Evolutionary conservation across 352 stramenopile species (phyloP).

Genomic region (Phytophthora aleatoria): DNA sequence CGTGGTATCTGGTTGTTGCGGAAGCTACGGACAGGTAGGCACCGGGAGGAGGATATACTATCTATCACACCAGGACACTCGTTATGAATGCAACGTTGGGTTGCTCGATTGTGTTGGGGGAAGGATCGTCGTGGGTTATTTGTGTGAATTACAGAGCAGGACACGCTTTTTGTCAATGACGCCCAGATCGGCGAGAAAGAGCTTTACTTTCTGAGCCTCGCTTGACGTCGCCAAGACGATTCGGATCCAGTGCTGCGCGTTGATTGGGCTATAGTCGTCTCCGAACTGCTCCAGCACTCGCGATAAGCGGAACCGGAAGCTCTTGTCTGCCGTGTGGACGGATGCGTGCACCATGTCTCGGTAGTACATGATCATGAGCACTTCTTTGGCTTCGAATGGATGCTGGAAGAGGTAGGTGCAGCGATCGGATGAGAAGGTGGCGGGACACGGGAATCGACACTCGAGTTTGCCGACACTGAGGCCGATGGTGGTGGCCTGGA

Average conservation of each 20-base stretch:
- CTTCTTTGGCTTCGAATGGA: constrained; percentile 65
- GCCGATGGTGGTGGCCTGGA: constrained; percentile 59
- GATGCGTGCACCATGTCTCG: constrained; percentile 62
- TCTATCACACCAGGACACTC: constrained; percentile 26
- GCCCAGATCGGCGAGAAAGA: constrained; percentile 33
- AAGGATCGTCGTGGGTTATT: constrained; percentile 18
- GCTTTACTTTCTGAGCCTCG: constrained; percentile 49
- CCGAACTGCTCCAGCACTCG: constrained; percentile 62
- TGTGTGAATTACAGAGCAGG: constrained; percentile 18
- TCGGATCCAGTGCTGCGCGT: constrained; percentile 59
- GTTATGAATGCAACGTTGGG: constrained; percentile 46
- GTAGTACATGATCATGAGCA: constrained; percentile 82
- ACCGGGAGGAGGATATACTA: constrained; percentile 4
- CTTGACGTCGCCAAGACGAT: constrained; percentile 56
- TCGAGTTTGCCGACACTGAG: constrained; percentile 59
- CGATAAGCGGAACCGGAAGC: constrained; percentile 55
- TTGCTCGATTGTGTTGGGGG: constrained; percentile 27
- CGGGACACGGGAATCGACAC: constrained; percentile 68
- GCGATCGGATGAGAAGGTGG: constrained; percentile 49
- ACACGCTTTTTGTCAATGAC: constrained; percentile 13
- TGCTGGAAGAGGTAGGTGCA: constrained; percentile 79
- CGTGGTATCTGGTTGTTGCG: too few relatives aligned
- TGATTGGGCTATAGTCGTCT: constrained; percentile 61
- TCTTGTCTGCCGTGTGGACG: constrained; percentile 43
- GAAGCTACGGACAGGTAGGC: constrained; percentile 30